phyloP scores from a whole-genome alignment of 345 rosid genomes.

The Citrus reticulata region DNA sequence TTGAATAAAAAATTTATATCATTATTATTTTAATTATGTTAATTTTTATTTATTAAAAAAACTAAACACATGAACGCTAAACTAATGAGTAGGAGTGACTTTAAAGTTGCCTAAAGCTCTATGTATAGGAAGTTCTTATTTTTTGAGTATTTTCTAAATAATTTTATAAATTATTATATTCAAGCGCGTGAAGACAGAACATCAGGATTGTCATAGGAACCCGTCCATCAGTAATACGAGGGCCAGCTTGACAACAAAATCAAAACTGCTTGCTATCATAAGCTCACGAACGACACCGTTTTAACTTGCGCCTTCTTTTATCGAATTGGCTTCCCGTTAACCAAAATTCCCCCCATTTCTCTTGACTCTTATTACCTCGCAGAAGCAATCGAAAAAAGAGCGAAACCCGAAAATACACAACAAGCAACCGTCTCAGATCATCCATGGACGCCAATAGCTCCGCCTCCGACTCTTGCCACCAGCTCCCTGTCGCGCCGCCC shows the following conservation, averaged over 20 bases:
- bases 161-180: no score
- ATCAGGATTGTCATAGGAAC: background rate
- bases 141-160: no score
- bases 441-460: slow-evolving; percentile 71
- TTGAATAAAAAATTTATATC: no score
- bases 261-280: background rate
- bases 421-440: slow-evolving; percentile 36
- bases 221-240: background rate
- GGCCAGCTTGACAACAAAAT: background rate
- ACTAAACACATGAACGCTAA: no score
- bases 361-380: slow-evolving; percentile 11
- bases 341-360: background rate
- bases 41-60: no score
- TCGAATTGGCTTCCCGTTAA: background rate
- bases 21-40: no score
- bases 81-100: no score
- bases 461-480: slow-evolving; percentile 46
- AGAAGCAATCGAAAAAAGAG: slow-evolving; percentile 4
- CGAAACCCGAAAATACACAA: background rate
- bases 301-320: background rate
- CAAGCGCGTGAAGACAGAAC: background rate
- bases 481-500: slow-evolving; percentile 57
- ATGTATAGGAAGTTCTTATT: no score
- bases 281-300: background rate
- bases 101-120: no score